phyloP scores from a whole-genome alignment of 75 land plant genomes.

The Sequoiadendron giganteum region DNA sequence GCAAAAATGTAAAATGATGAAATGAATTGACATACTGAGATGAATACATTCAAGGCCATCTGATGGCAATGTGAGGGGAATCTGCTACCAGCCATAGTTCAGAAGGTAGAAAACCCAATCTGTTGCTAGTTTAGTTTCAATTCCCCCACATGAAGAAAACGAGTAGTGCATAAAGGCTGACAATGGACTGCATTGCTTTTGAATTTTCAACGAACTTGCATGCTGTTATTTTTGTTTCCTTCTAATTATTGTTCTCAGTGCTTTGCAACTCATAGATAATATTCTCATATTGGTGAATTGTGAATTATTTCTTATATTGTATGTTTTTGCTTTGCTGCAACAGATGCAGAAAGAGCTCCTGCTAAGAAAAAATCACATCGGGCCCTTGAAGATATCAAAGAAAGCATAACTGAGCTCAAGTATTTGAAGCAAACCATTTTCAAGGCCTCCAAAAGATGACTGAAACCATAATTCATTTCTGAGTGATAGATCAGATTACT shows the following conservation, averaged over 20 bases:
- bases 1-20: neutral
- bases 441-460: conserved; percentile 11
- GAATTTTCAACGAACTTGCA: neutral
- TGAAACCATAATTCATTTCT: neutral
- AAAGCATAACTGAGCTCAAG: conserved; percentile 48
- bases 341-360: conserved; percentile 42
- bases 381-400: conserved; percentile 47
- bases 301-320: neutral
- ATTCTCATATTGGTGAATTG: neutral
- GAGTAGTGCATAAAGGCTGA: neutral
- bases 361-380: conserved; percentile 35
- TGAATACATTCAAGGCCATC: neutral
- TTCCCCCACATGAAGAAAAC: neutral
- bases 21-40: neutral
- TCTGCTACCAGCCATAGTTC: neutral
- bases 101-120: neutral
- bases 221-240: neutral
- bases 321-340: neutral
- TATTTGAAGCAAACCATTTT: conserved; percentile 38
- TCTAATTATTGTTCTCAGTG: neutral
- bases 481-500: neutral
- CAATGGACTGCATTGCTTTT: neutral
- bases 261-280: neutral
- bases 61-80: neutral
- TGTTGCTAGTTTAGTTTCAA: neutral